A percentile compares a stretch with the other conserved stretches of the same genome.
These are phyloP conservation scores for Amylostereum areolatum DNA, from an alignment of 1,284 basidiomycete species.

Conservation along the genomic window DNA sequence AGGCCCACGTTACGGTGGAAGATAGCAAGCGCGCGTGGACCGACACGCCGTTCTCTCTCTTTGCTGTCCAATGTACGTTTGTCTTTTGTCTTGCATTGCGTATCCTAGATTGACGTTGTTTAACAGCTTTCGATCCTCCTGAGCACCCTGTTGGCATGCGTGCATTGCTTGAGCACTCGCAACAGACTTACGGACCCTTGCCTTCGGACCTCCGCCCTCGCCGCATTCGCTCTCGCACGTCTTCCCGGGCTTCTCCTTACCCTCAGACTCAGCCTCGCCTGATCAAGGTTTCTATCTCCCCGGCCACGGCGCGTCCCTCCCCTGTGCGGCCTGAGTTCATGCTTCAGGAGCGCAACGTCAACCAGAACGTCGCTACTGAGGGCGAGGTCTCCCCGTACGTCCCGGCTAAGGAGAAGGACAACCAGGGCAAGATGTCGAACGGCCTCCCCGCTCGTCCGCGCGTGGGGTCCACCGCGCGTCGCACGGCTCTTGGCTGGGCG, in stretches of 20 bases:
- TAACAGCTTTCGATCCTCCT: constrained; percentile 66
- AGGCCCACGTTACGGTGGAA: constrained; percentile 58
- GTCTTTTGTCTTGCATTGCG: constrained; percentile 19
- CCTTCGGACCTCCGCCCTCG: constrained; percentile 59
- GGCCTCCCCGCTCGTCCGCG: constrained; percentile 42
- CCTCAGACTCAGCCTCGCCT: constrained; percentile 45
- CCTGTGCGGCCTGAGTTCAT: constrained; percentile 14
- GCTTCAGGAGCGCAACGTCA: constrained; percentile 28
- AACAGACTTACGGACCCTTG: constrained; percentile 61
- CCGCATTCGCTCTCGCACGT: constrained; percentile 56
- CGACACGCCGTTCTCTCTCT: constrained; percentile 70
- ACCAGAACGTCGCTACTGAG: constrained; percentile 29
- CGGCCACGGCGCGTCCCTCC: constrained; percentile 6
- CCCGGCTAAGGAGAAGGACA: too few relatives aligned
- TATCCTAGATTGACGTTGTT: background rate
- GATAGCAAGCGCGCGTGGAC: constrained; percentile 62
- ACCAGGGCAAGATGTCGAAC: constrained; percentile 16
- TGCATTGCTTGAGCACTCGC: constrained; percentile 66
- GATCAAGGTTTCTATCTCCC: constrained; percentile 14
- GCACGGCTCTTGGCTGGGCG: constrained; percentile 53
- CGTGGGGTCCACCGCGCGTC: constrained; percentile 48
- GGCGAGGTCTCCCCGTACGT: constrained; percentile 23
- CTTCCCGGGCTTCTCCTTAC: constrained; percentile 68
- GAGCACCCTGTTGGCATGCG: constrained; percentile 58
- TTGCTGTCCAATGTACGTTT: constrained; percentile 59